Evolutionary conservation across 805 yeast genomes (phyloP).

Genomic region (Myxozyma kluyveri): DNA sequence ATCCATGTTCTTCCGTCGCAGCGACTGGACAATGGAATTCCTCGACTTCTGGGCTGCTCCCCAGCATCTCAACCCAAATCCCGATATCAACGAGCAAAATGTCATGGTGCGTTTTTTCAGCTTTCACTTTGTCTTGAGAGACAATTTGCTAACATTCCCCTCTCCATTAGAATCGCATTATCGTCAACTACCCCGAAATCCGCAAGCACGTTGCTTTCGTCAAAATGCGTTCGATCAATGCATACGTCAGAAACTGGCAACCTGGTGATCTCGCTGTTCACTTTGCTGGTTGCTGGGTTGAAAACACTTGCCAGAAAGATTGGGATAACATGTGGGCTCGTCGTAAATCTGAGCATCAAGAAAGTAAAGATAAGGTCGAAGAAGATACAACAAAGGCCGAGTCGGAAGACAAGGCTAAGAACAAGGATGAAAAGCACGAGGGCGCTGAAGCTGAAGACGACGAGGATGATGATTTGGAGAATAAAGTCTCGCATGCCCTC

Average conservation of each 20-base stretch:
- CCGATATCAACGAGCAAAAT: conserved; percentile 83
- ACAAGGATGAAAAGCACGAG: too few species aligned
- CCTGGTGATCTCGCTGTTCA: conserved; percentile 29
- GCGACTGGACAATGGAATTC: conserved; percentile 67
- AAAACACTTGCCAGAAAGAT: conserved; percentile 17
- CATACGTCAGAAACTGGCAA: conserved; percentile 27
- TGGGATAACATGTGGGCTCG: conserved; percentile 7
- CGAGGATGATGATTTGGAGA: too few species aligned
- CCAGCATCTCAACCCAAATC: conserved; percentile 75
- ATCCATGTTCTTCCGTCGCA: conserved; percentile 66
- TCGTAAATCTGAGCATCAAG: too few species aligned
- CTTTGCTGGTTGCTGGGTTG: conserved; percentile 32
- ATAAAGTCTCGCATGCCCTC: too few species aligned
- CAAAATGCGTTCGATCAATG: conserved; percentile 26
- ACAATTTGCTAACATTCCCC: too few species aligned
- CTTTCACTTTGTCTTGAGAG: too few species aligned
- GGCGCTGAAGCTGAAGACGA: too few species aligned
- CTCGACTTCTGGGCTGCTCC: conserved; percentile 88
- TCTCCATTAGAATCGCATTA: conserved; percentile 49
- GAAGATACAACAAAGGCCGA: background rate
- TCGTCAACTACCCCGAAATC: conserved; percentile 17
- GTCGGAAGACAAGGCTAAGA: too few species aligned
- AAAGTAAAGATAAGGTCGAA: background rate
- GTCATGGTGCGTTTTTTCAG: conserved; percentile 49
- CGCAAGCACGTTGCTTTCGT: conserved; percentile 30